Evolutionary conservation across 495 filamentous ascomycete species (phyloP).

Genomic region (Elaphomyces granulatus): DNA sequence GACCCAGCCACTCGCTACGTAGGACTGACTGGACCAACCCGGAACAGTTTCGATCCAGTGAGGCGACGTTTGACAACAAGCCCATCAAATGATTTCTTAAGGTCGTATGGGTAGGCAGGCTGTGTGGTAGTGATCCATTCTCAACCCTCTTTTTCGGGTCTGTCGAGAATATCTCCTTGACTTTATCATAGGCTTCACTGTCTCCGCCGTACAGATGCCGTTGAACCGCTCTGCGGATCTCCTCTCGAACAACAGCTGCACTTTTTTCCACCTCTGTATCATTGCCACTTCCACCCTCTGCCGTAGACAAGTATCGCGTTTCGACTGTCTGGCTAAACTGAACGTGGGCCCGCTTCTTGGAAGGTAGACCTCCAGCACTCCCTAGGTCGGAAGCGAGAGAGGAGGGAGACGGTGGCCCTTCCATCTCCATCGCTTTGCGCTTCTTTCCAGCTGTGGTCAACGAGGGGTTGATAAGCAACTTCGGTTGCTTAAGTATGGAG

Average conservation of each 20-base stretch:
- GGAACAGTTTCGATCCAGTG: slow-evolving; percentile 57
- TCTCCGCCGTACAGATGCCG: slow-evolving; percentile 45
- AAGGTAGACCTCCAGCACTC: slow-evolving; percentile 27
- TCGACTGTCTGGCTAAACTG: slow-evolving; percentile 63
- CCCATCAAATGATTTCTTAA: slow-evolving; percentile 64
- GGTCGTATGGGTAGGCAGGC: slow-evolving; percentile 35
- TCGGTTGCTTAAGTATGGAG: slow-evolving; percentile 30
- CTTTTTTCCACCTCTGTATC: slow-evolving; percentile 35
- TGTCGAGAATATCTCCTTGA: slow-evolving; percentile 53
- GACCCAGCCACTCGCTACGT: slow-evolving; percentile 66
- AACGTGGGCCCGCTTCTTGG: slow-evolving; percentile 50
- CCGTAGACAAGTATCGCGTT: slow-evolving; percentile 21
- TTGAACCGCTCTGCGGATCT: slow-evolving; percentile 61
- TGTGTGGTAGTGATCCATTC: slow-evolving; percentile 24
- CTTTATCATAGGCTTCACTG: slow-evolving; percentile 52
- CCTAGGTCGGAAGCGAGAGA: slow-evolving; percentile 24
- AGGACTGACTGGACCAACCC: slow-evolving; percentile 61
- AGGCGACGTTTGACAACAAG: slow-evolving; percentile 55
- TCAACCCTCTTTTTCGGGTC: slow-evolving; percentile 28
- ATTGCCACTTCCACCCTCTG: background rate
- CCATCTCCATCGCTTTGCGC: slow-evolving; percentile 29
- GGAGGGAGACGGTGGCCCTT: slow-evolving; percentile 26
- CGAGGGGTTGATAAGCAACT: slow-evolving; percentile 4
- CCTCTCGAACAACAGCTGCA: slow-evolving; percentile 45
- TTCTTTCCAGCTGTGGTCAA: slow-evolving; percentile 15